Conservation (phyloP, 2,329 filamentous ascomycete species). For the Hypoxylon sp. region DNA sequence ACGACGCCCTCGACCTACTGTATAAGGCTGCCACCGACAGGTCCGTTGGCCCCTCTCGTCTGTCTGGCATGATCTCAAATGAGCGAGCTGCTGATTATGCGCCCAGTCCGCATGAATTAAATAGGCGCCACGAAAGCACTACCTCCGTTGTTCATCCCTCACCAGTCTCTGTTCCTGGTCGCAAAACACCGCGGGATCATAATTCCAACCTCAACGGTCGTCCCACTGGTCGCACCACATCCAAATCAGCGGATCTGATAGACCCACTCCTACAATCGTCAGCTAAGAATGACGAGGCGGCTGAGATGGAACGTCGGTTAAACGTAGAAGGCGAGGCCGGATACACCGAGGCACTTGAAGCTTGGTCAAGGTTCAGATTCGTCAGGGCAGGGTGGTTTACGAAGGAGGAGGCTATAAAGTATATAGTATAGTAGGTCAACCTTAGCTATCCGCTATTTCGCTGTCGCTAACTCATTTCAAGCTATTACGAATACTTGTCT, state of each 20-base stretch:
- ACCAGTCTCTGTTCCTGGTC: conserved; percentile 44
- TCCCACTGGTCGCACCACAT: conserved; percentile 43
- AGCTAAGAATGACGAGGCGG: conserved; percentile 45
- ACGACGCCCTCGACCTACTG: conserved; percentile 91
- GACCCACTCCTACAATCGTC: conserved; percentile 53
- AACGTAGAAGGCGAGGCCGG: conserved; percentile 66
- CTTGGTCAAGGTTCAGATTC: conserved; percentile 94
- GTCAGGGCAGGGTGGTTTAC: conserved; percentile 98
- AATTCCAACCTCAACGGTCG: conserved; percentile 45
- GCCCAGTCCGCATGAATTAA: conserved; percentile 51
- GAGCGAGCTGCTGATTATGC: conserved; percentile 44
- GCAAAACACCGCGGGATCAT: conserved; percentile 46
- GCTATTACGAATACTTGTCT: conserved; percentile 91
- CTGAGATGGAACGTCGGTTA: conserved; percentile 62
- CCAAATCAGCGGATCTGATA: conserved; percentile 53
- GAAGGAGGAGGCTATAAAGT: conserved; percentile 90
- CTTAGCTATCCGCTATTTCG: neutral
- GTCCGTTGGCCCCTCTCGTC: conserved; percentile 55
- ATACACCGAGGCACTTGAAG: conserved; percentile 79
- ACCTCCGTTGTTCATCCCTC: conserved; percentile 49
- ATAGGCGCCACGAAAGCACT: conserved; percentile 48
- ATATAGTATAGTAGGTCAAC: conserved; percentile 85
- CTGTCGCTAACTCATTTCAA: conserved; percentile 53
- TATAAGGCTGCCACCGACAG: conserved; percentile 86
- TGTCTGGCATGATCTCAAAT: conserved; percentile 36